Evolutionary conservation across 305 asterid genomes (phyloP).

Genomic region (Fraxinus dipetala): DNA sequence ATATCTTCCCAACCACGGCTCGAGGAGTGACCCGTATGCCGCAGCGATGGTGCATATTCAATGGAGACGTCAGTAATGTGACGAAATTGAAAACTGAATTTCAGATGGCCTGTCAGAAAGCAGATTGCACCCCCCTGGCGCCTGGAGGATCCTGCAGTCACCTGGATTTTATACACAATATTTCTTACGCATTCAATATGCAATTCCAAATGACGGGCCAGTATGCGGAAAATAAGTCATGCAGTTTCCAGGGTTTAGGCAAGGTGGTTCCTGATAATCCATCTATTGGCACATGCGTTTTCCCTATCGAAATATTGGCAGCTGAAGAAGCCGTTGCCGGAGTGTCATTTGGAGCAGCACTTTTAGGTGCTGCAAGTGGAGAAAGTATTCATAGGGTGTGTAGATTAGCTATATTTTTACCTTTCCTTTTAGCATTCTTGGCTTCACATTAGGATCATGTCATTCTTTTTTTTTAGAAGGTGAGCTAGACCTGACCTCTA

Average conservation of each 20-base stretch:
- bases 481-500: neutral
- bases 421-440: neutral
- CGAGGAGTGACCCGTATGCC: slow-evolving; percentile 48
- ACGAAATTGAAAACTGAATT: neutral
- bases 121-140: slow-evolving; percentile 34
- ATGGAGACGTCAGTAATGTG: slow-evolving; percentile 1
- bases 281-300: neutral
- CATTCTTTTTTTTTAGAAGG: neutral
- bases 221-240: neutral
- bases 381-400: neutral
- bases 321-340: neutral
- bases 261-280: slow-evolving; percentile 12
- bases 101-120: slow-evolving; percentile 8
- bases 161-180: slow-evolving; percentile 9
- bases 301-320: neutral
- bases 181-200: slow-evolving; percentile 41
- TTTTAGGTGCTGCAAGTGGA: neutral
- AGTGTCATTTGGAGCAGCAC: neutral
- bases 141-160: slow-evolving; percentile 37
- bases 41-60: slow-evolving; percentile 46
- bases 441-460: neutral
- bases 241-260: slow-evolving; percentile 23
- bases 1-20: slow-evolving; percentile 31
- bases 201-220: slow-evolving; percentile 30
- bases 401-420: neutral